Evolutionary conservation across 2,329 filamentous ascomycete species (phyloP).

Genomic region (Metarhizium brunneum): DNA sequence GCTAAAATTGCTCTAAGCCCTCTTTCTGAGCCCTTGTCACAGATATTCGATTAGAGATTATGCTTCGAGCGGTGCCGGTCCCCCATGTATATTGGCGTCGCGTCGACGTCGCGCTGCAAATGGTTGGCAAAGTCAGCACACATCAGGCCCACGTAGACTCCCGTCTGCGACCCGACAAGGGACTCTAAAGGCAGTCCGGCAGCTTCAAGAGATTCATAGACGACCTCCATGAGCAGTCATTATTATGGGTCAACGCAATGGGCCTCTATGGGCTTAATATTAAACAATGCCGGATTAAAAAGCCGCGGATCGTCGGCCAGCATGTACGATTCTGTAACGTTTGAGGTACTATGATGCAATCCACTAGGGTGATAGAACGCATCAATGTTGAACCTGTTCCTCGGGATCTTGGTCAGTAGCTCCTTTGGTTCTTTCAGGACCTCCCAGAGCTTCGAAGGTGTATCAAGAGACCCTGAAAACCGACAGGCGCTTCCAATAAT

Average conservation of each 20-base stretch:
- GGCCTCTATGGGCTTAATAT: constrained; percentile 8
- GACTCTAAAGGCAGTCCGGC: too few species aligned
- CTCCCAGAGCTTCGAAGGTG: constrained; percentile 27
- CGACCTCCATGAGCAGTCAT: constrained; percentile 23
- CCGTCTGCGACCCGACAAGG: constrained; percentile 18
- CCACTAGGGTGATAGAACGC: constrained; percentile 20
- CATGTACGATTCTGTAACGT: constrained; percentile 18
- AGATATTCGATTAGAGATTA: constrained; percentile 15
- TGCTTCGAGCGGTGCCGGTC: constrained; percentile 31
- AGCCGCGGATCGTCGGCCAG: constrained; percentile 25
- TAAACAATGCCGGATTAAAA: constrained; percentile 28
- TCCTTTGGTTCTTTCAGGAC: constrained; percentile 21
- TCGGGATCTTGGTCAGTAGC: constrained; percentile 20
- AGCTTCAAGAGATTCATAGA: constrained; percentile 25
- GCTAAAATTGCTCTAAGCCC: too few species aligned
- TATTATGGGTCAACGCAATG: constrained; percentile 9
- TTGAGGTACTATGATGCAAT: constrained; percentile 17
- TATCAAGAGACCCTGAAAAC: constrained; percentile 24
- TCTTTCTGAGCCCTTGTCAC: too few species aligned
- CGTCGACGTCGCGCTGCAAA: constrained; percentile 16
- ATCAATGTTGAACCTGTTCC: constrained; percentile 15
- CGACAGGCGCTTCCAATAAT: constrained; percentile 30
- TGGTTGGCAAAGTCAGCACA: neutral
- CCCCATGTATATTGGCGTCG: constrained; percentile 26
- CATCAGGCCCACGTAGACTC: constrained; percentile 18